Base-by-base conservation (phyloP, 2,329 filamentous ascomycete species). In the Nigrograna mackinnonii region DNA sequence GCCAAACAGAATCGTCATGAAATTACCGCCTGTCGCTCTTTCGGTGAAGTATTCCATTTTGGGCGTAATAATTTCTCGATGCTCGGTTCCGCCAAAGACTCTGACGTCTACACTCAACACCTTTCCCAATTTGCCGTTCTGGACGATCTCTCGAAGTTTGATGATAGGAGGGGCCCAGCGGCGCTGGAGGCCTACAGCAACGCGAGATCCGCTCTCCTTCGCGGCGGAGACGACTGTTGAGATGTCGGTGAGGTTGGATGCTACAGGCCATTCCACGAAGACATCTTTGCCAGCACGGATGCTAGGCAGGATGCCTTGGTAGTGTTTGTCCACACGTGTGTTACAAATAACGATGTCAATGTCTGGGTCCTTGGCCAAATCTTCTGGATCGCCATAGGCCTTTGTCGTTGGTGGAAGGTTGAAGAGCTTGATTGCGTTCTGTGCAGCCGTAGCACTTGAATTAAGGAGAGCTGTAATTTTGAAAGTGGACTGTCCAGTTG, bases 221-320 rank as follows among this genome's bases (percentile, higher is more conserved):
- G 75, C 73, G 6, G 74, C 44, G 0, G 55, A 50, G 0, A 67
- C 50, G 24, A 80, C 50, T 46, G 75, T 70, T 19, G 69, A 58
- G 1, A 73, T 62, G 34, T 76, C 59, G 3, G 57, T 45, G 2
- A 66, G 38, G 22, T 66, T 72, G 3, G 61, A 53, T 0, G 64
- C 75, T 2, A 77, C 45, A 5, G 73, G 76, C 75, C 75, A 76
- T 46, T 79, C 76, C 5, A 76, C 64, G 39, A 69, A 77, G 21
- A 69, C 58, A 52, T 78, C 77, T 24, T 47, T 48, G 0, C 79
- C 80, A 5, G 70, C 66, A 22, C 60, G 47, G 3, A 77, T 46
- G 13, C 60, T 64, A 0, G 71, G 69, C 36, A 64, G 64, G 4
- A 70, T 58, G n/a, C 70, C 50, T 16, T 53, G 46, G 39, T 68